A percentile compares a stretch with the other conserved stretches of the same genome.
Evolutionary conservation across 176 grass and related monocot genomes (phyloP).

Genomic region (Zizania latifolia): DNA sequence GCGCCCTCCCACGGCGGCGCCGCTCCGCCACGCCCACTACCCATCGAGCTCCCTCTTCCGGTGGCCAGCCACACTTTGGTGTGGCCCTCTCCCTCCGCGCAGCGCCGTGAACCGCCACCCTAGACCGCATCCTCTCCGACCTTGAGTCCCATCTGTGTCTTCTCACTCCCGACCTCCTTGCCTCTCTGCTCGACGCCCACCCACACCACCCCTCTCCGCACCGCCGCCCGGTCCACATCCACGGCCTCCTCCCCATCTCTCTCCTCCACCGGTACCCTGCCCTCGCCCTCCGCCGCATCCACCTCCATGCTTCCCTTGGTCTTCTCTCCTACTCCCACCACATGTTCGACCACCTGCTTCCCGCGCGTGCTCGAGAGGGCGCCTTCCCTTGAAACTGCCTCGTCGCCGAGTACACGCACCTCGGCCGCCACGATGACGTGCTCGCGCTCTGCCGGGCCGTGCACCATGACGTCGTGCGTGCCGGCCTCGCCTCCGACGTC

Average conservation of each 20-base stretch:
- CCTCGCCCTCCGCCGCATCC: constrained; percentile 35
- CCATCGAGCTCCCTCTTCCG: not conserved
- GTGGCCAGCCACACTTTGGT: not conserved
- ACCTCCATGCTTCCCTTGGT: constrained; percentile 39
- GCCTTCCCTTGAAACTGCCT: constrained; percentile 62
- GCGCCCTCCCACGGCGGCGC: constrained; percentile 4
- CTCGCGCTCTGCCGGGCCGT: constrained; percentile 43
- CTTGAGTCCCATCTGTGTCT: constrained; percentile 43
- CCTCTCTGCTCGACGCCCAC: constrained; percentile 35
- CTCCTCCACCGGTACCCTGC: constrained; percentile 36
- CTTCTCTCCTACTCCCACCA: constrained; percentile 54
- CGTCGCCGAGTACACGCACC: constrained; percentile 37
- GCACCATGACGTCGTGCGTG: constrained; percentile 48
- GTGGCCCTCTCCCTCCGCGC: constrained; percentile 17
- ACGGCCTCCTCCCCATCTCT: constrained; percentile 36
- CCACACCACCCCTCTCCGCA: constrained; percentile 9
- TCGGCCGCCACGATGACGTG: constrained; percentile 52
- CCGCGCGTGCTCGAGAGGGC: constrained; percentile 3
- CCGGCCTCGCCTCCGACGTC: constrained; percentile 35
- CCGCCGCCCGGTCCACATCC: constrained; percentile 13
- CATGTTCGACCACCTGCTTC: constrained; percentile 60
- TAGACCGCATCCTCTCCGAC: constrained; percentile 44
- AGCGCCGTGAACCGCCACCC: constrained; percentile 1
- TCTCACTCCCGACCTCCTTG: constrained; percentile 32
- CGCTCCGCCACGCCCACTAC: not conserved